Percentiles rank a stretch among this genome's conserved stretches.
Evolutionary conservation across 2,329 filamentous ascomycete species (phyloP).

Genomic region (Colletotrichum plurivorum): DNA sequence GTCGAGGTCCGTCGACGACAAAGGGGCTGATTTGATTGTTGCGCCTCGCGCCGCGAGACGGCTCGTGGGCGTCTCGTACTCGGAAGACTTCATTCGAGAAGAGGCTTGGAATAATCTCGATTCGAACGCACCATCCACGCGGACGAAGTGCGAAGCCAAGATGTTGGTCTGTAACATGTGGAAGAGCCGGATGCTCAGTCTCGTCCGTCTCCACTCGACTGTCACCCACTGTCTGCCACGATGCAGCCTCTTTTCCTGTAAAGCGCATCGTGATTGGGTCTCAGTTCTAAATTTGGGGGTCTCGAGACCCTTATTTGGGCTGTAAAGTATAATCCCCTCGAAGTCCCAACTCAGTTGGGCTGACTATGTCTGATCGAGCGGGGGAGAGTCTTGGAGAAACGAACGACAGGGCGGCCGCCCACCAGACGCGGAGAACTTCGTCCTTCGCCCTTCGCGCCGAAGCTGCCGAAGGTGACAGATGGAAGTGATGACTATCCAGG

Average conservation of each 20-base stretch:
- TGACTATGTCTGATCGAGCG: neutral
- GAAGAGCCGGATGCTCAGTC: neutral
- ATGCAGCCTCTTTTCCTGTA: neutral
- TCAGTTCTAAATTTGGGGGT: neutral
- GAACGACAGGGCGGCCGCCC: neutral
- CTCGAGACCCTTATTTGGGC: neutral
- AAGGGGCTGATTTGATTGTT: constrained; percentile 22
- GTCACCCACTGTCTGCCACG: neutral
- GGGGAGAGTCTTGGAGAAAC: constrained; percentile 6
- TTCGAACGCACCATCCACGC: neutral
- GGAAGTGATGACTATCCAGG: neutral
- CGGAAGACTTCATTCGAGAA: neutral
- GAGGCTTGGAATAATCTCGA: neutral
- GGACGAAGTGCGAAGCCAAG: neutral
- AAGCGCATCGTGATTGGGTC: neutral
- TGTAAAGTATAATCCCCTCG: neutral
- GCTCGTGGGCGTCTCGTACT: neutral
- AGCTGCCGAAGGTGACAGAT: constrained; percentile 10
- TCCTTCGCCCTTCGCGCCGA: neutral
- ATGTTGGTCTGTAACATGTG: neutral
- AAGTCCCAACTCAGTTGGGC: neutral
- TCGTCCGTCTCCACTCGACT: neutral
- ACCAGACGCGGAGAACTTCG: neutral
- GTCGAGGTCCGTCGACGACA: constrained; percentile 19
- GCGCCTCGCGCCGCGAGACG: constrained; percentile 14